Evolutionary conservation across 2,329 filamentous ascomycete species (phyloP), one percentile per base, ranked within the genome.

Genomic region (Thyridium curvatum): DNA sequence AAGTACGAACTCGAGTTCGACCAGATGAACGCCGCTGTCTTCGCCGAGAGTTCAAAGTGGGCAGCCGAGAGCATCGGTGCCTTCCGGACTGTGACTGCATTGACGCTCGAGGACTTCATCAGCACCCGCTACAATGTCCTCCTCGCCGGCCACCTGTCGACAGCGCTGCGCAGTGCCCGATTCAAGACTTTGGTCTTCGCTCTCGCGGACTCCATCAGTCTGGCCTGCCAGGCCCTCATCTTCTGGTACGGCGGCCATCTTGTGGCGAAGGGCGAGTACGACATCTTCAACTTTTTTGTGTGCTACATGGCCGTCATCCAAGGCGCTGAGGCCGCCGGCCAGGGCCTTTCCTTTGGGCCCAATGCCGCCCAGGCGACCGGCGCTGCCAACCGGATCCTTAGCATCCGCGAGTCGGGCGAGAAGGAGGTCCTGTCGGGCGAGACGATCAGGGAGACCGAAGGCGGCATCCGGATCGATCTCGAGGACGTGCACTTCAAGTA

Each of bases 1-100:
- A 68, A 62, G 44, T 76, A 75, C 47, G 81, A 84, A 55, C 56
- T 79, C n/a, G 65, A 80, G 44, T 86, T 87, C 42, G 81, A 84
- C 44, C 70, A 75, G 48, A 75, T 84, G 68, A 84, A 84, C 46
- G 72, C 74, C 1, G 71, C 69, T 10, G 79, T 86, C 0, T 88
- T 86, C 47, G 71, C 74, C 13, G 77, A 83, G 47, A 86, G 81
- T 50, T 85, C 84, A 15, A 77, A 84, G 49, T 87, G 88, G 48
- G 84, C 82, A 0, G 76, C 82, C 1, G 85, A 90, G 55, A 76
- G 83, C 4, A 84, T 89, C 31, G 73, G 79, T 2, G 84, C 84
- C 0, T 86, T 86, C 55, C 72, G 84, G 9, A 89, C 85, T 0
- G 84, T 89, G 5, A 65, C 80, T 0, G 73, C 82, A 1, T 66